A percentile compares a stretch with the other conserved stretches of the same genome.
Conservation (phyloP, 1,284 basidiomycete species). For the Polyporus tsugae region DNA sequence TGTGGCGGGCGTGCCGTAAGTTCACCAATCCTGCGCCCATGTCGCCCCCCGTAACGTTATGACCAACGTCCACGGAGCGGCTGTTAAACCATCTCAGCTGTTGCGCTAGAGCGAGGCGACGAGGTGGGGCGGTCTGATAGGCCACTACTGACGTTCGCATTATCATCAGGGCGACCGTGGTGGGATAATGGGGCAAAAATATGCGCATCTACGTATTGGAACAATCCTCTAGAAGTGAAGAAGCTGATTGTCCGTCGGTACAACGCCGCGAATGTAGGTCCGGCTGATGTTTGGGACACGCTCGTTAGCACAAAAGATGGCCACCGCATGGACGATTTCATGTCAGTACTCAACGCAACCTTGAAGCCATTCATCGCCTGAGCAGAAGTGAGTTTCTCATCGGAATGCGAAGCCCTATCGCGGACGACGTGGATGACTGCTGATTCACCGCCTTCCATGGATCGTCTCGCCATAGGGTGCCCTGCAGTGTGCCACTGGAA, state of each 20-base stretch:
- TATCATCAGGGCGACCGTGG: background rate
- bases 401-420: conserved; percentile 4
- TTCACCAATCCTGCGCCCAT: background rate
- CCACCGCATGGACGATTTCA: background rate
- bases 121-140: conserved; percentile 4
- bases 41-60: background rate
- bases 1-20: conserved; percentile 9
- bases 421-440: background rate
- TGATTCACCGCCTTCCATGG: background rate
- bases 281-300: background rate
- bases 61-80: background rate
- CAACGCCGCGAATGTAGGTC: background rate
- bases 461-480: background rate
- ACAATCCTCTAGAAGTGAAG: background rate
- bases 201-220: background rate
- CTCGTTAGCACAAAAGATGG: background rate
- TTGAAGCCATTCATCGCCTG: background rate
- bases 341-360: background rate
- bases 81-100: background rate
- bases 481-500: background rate
- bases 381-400: background rate
- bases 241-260: background rate
- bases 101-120: background rate
- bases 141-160: background rate
- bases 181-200: background rate